Evolutionary conservation across 495 filamentous ascomycete species (phyloP), one percentile per base, ranked within the genome.

Genomic region (Recurvomyces mirabilis): DNA sequence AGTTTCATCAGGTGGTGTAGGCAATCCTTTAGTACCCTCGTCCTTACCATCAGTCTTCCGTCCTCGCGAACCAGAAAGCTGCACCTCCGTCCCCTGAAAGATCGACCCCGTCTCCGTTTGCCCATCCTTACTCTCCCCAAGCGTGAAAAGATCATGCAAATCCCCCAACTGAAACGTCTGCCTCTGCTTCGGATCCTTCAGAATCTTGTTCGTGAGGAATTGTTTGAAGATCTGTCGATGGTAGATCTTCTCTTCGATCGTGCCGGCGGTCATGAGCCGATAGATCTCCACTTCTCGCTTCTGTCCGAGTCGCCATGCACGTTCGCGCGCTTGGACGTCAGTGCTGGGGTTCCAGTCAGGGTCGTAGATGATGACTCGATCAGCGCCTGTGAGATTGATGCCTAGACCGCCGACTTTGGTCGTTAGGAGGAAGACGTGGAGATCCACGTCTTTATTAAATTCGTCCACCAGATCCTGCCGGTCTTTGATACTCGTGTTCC

Each of bases 161-260:
- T 94, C 87, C 34, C 77, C 78, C 44, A 89, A 64, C 44, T 89
- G 79, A 59, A 96, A 94, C 0, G 77, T 82, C 41, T 87, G 81
- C 13, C 79, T 77, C 56, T 94, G 85, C 52, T 88, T 94, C 0
- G 91, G 87, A 49, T 96, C 87, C 58, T 78, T 83, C 43, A 95
- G 60, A 10, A 98, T 87, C 59, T 98, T 98, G 64, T 94, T 89
- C 6, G 83, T 84, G 23, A 98, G 67, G 55, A 94, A 93, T 52
- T 94, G 87, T 61, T 98, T 98, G 66, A 87, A 96, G 38, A 98
- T 85, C 61, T 98, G 91, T 4, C 91, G 82, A 59, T 96, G 91
- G 46, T 95, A 96, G 30, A 98, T 95, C 69, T 96, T 96, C 63
- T 98, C 91, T 56, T 98, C 91, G 24, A 98, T 96, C 0, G 91